phyloP scores from a whole-genome alignment of 495 filamentous ascomycete species.

The Aspergillus taichungensis region DNA sequence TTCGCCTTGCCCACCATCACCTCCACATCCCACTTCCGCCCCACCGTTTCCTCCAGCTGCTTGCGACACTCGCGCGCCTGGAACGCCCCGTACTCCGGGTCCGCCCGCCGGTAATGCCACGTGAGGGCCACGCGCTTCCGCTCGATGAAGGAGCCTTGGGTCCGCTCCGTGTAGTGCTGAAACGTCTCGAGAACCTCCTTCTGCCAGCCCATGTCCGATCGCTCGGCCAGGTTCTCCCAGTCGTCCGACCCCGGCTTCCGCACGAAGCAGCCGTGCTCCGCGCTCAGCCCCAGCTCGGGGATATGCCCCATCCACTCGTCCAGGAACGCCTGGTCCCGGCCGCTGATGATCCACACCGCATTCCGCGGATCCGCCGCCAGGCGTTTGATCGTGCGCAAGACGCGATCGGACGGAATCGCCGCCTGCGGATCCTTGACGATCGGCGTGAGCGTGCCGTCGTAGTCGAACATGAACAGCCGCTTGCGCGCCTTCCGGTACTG shows the following conservation, averaged over 20 bases:
- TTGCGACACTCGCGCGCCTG: conserved; percentile 69
- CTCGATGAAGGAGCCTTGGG: conserved; percentile 86
- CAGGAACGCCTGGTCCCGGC: conserved; percentile 82
- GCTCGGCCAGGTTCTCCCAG: conserved; percentile 83
- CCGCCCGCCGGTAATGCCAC: conserved; percentile 92
- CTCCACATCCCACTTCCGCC: conserved; percentile 74
- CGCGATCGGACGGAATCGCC: conserved; percentile 75
- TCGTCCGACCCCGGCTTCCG: conserved; percentile 58
- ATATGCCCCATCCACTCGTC: conserved; percentile 83
- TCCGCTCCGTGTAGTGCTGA: conserved; percentile 73
- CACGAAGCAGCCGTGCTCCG: conserved; percentile 94
- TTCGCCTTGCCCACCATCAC: conserved; percentile 96
- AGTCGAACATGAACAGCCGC: conserved; percentile 95
- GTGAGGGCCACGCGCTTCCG: conserved; percentile 85
- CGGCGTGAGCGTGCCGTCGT: conserved; percentile 94
- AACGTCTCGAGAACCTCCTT: conserved; percentile 70
- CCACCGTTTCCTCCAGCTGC: conserved; percentile 64
- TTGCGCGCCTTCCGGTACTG: conserved; percentile 63
- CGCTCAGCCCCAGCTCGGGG: conserved; percentile 72
- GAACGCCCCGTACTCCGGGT: conserved; percentile 69
- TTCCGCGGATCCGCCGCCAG: conserved; percentile 75
- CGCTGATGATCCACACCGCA: conserved; percentile 95
- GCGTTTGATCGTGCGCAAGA: conserved; percentile 66
- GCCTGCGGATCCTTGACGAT: conserved; percentile 84
- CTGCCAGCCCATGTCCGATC: conserved; percentile 83